A percentile compares a stretch with the other conserved stretches of the same genome.
Evolutionary conservation across 2,329 filamentous ascomycete genomes (phyloP).

Genomic region (Nigrospora osmanthi): DNA sequence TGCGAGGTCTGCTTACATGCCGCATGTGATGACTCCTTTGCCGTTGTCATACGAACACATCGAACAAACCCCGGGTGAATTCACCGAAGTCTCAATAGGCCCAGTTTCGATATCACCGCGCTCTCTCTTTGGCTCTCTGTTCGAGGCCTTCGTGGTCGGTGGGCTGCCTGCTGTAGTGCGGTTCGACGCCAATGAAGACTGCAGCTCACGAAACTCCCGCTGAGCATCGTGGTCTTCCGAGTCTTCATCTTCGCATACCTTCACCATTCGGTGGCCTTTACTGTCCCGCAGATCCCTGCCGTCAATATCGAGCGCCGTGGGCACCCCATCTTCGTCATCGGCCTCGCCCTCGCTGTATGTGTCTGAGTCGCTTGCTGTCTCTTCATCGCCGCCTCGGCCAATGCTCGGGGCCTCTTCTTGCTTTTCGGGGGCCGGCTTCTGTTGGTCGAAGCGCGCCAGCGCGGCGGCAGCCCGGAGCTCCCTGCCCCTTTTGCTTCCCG

Average conservation of each 20-base stretch:
- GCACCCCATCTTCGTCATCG: constrained; percentile 27
- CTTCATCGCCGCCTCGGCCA: constrained; percentile 12
- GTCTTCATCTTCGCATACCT: constrained; percentile 66
- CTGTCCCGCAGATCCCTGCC: constrained; percentile 57
- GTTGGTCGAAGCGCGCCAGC: constrained; percentile 60
- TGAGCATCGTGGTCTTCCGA: constrained; percentile 45
- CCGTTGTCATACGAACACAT: constrained; percentile 64
- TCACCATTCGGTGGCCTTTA: constrained; percentile 61
- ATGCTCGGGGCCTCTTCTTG: constrained; percentile 21
- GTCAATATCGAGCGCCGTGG: constrained; percentile 53
- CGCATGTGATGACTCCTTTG: constrained; percentile 47
- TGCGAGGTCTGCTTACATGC: constrained; percentile 21
- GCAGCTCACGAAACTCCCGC: constrained; percentile 58
- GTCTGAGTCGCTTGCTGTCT: constrained; percentile 23
- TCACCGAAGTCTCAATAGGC: not conserved
- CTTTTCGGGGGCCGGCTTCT: constrained; percentile 42
- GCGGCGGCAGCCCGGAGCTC: constrained; percentile 73
- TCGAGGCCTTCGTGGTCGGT: not conserved
- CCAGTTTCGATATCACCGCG: not conserved
- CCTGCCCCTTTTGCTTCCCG: constrained; percentile 64
- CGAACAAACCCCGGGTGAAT: constrained; percentile 31
- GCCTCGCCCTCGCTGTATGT: constrained; percentile 36
- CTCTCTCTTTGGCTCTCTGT: not conserved
- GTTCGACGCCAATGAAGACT: constrained; percentile 23
- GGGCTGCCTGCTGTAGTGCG: not conserved